Evolutionary conservation across 331 rosid genomes (phyloP).

Genomic region (Ulmus americana): DNA sequence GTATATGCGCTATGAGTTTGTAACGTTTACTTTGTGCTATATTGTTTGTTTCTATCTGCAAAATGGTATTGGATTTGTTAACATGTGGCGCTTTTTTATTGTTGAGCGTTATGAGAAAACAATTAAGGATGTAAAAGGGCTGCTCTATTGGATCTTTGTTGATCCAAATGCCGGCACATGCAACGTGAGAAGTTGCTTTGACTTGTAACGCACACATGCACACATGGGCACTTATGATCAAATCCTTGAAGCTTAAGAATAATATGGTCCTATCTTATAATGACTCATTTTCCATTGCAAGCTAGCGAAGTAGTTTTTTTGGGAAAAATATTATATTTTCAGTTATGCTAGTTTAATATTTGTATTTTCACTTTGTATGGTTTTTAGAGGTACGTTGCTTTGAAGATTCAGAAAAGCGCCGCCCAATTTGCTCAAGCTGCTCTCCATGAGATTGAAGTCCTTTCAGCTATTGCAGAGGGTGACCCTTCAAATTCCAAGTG

Average conservation of each 20-base stretch:
- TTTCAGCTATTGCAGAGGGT: conserved; percentile 56
- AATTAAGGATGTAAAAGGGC: neutral
- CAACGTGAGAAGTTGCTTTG: neutral
- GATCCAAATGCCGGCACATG: neutral
- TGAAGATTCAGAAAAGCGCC: conserved; percentile 97
- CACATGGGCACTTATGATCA: neutral
- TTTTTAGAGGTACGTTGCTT: conserved; percentile 76
- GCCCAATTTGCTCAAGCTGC: conserved; percentile 92
- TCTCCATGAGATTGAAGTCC: conserved; percentile 79
- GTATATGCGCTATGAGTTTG: neutral
- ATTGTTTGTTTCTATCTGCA: no score
- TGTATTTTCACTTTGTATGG: conserved; percentile 1
- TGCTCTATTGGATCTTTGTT: neutral
- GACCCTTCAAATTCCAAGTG: conserved; percentile 68
- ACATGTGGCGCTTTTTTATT: no score
- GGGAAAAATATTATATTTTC: neutral
- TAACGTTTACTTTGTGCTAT: no score
- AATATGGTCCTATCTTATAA: neutral
- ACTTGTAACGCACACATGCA: neutral
- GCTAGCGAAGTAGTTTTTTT: neutral
- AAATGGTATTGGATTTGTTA: no score
- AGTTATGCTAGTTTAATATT: neutral
- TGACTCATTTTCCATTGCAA: neutral
- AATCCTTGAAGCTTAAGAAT: neutral
- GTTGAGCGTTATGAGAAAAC: neutral